A percentile compares a stretch with the other conserved stretches of the same genome.
phyloP scores from a whole-genome alignment of 2,329 filamentous ascomycete species.

The Epichloe festucae region DNA sequence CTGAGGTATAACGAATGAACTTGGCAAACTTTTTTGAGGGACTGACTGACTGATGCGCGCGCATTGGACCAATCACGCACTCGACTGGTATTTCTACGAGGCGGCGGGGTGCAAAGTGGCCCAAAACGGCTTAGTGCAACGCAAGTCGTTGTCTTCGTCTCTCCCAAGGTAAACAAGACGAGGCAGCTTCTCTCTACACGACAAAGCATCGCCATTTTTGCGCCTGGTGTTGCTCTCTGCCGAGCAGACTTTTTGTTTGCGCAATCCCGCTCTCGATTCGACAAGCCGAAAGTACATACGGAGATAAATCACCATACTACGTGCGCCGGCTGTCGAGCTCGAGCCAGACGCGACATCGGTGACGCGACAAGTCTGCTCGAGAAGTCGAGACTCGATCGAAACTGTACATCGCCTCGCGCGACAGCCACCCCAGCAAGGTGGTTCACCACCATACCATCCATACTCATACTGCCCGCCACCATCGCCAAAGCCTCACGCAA shows the following conservation, averaged over 20 bases:
- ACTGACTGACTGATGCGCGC: too few species aligned
- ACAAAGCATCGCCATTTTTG: conserved; percentile 3
- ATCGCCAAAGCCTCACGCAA: background rate
- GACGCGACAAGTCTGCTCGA: conserved; percentile 5
- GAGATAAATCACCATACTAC: background rate
- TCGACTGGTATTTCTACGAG: background rate
- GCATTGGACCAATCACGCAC: background rate
- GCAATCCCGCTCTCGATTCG: background rate
- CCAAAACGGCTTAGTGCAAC: conserved; percentile 7
- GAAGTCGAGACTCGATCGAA: background rate
- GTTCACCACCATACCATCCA: background rate
- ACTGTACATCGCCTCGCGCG: conserved; percentile 2
- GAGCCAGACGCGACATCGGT: conserved; percentile 3
- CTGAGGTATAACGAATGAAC: too few species aligned
- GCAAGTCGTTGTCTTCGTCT: conserved; percentile 1
- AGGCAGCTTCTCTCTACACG: conserved; percentile 6
- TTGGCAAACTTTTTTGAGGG: too few species aligned
- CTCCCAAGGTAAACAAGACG: conserved; percentile 10
- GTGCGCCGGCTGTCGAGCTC: conserved; percentile 3
- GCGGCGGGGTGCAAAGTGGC: background rate
- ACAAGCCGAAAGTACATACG: conserved; percentile 1
- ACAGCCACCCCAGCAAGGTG: conserved; percentile 6
- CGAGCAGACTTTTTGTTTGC: background rate
- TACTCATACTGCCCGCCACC: background rate
- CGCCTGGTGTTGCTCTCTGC: background rate